A percentile compares a stretch with the other conserved stretches of the same genome.
phyloP scores from a whole-genome alignment of 1,284 basidiomycete genomes.

The Mrakiaceae sp. region DNA sequence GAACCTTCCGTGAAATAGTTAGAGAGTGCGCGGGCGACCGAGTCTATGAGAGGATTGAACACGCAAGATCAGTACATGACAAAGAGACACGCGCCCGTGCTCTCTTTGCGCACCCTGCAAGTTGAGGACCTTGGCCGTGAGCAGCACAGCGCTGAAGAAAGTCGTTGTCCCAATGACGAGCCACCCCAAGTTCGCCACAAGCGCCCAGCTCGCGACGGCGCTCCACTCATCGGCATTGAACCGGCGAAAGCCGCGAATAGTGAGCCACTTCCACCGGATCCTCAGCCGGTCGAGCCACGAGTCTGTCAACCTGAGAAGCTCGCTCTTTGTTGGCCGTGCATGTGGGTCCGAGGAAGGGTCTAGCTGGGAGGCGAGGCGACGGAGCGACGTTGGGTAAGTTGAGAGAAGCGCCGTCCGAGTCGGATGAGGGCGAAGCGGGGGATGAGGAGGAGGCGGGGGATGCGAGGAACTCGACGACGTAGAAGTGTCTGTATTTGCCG shows the following conservation, averaged over 20 bases:
- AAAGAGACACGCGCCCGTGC: background rate
- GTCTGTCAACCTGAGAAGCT: slow-evolving; percentile 73
- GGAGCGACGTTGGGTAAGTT: slow-evolving; percentile 62
- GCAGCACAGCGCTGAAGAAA: slow-evolving; percentile 88
- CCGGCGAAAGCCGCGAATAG: slow-evolving; percentile 84
- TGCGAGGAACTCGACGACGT: background rate
- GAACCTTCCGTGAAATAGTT: slow-evolving; percentile 88
- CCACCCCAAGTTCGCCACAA: slow-evolving; percentile 89
- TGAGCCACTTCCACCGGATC: slow-evolving; percentile 97
- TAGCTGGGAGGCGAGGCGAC: slow-evolving; percentile 42
- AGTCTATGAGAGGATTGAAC: slow-evolving; percentile 43
- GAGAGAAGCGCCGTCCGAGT: slow-evolving; percentile 16
- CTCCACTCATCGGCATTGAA: slow-evolving; percentile 97
- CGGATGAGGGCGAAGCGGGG: slow-evolving; percentile 1
- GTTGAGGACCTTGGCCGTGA: slow-evolving; percentile 77
- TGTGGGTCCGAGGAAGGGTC: slow-evolving; percentile 29
- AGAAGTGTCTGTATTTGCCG: background rate
- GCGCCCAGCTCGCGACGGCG: slow-evolving; percentile 87
- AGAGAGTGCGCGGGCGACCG: slow-evolving; percentile 78
- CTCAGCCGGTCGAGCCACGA: slow-evolving; percentile 69
- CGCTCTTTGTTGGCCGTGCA: slow-evolving; percentile 69
- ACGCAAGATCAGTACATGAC: background rate
- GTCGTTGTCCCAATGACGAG: slow-evolving; percentile 92
- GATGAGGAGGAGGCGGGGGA: background rate
- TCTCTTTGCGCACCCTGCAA: slow-evolving; percentile 56